Percentiles rank a stretch among this genome's conserved stretches.
phyloP scores from a whole-genome alignment of 169 alveolate genomes.

The Amoebophrya sp. region DNA sequence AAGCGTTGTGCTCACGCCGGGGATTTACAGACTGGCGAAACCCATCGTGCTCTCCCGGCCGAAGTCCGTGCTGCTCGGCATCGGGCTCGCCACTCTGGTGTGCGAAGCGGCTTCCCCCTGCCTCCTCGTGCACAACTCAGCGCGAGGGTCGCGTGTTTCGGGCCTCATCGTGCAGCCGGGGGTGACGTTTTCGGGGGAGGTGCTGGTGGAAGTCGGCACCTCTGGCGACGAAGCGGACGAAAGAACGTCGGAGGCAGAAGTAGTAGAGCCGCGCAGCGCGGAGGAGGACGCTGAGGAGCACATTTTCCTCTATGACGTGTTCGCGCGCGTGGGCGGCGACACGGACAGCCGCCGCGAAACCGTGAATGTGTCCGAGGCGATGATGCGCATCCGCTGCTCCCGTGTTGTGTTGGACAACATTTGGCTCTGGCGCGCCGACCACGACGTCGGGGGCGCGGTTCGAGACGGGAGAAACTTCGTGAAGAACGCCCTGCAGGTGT shows the following conservation, averaged over 20 bases:
- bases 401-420: background rate
- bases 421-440: background rate
- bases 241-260: too few relatives aligned
- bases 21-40: background rate
- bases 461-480: background rate
- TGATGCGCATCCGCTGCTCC: background rate
- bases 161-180: background rate
- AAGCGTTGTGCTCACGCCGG: background rate
- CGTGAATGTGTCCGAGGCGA: background rate
- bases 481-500: background rate
- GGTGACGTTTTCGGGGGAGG: background rate
- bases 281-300: too few relatives aligned
- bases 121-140: background rate
- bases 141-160: background rate
- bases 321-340: background rate
- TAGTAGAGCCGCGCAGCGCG: too few relatives aligned
- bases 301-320: background rate
- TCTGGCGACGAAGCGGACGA: too few relatives aligned
- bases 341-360: background rate
- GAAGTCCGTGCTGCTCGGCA: background rate
- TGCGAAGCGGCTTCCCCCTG: too few relatives aligned
- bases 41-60: background rate
- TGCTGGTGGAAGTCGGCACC: too few relatives aligned
- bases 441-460: background rate
- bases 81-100: background rate